phyloP scores from a whole-genome alignment of 1,284 basidiomycete species.

The Ustilago loliicola region DNA sequence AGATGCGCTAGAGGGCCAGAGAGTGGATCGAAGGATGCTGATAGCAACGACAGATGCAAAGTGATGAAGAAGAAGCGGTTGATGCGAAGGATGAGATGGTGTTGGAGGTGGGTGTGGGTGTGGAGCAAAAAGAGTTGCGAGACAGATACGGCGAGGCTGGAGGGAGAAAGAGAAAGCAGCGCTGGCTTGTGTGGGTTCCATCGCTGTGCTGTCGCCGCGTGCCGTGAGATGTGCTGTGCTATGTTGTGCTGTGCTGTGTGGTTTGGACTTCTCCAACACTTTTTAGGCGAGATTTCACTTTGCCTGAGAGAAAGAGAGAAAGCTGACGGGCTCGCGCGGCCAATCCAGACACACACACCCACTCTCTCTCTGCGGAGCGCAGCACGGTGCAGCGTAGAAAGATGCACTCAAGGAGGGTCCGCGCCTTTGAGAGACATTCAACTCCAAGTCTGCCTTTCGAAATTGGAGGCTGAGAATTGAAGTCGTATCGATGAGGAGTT shows the following conservation, averaged over 20 bases:
- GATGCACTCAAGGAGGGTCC: not conserved
- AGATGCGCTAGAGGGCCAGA: not conserved
- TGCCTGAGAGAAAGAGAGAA: not conserved
- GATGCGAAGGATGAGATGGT: slow-evolving; percentile 14
- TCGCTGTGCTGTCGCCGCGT: not conserved
- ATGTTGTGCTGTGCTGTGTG: slow-evolving; percentile 6
- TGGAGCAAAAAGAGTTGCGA: not conserved
- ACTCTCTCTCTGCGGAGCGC: not conserved
- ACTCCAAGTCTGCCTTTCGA: not conserved
- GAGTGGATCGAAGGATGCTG: slow-evolving; percentile 1
- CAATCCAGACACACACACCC: not conserved
- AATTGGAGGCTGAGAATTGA: not conserved
- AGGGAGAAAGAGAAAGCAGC: slow-evolving; percentile 3
- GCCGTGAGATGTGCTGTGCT: slow-evolving; percentile 4
- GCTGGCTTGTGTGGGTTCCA: not conserved
- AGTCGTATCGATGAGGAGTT: slow-evolving; percentile 1
- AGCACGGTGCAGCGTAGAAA: slow-evolving; percentile 1
- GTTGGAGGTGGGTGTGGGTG: slow-evolving; percentile 15
- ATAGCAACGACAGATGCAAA: not conserved
- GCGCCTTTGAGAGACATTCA: not conserved
- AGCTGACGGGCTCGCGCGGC: slow-evolving; percentile 6
- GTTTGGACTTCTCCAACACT: not conserved
- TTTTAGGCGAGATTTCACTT: slow-evolving; percentile 4
- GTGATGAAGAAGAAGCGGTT: slow-evolving; percentile 4
- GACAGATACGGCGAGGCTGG: not conserved